Evolutionary conservation across 2,329 filamentous ascomycete genomes (phyloP), one percentile per base, ranked within the genome.

Genomic region (Cladosporium sp.): DNA sequence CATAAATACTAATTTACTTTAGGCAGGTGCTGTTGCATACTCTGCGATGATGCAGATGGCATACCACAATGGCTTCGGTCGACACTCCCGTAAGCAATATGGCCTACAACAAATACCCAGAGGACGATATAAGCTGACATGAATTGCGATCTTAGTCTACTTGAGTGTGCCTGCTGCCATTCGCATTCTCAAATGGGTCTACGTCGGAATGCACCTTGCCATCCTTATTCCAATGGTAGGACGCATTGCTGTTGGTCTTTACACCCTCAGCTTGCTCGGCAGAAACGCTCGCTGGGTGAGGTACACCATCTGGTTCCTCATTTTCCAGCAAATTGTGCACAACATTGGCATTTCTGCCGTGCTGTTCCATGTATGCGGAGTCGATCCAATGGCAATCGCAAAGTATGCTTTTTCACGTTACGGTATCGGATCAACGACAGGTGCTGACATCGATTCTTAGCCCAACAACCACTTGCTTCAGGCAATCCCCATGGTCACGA

Each of bases 31-130:
- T 19, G 25, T 49, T 14, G 30, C 15, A 17, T 56, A 56, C 15
- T 47, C 54, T 19, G 20, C 42, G 3, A 22, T 34, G 30, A 49
- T 56, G 36, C 54, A 56, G 25, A 42, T 56, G 17, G 28, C 54
- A 14, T 56, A 56, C 5, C 54, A 56, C 20, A 22, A 56, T 30
- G 54, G 54, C 34, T 38, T 56, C 22, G 54, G 54, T 39, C 54
- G 54, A 30, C 54, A 56, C 28, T 56, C 40, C 3, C 19, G 52
- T 55, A 37, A 37, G 52, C 17, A 22, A 39, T 1, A 1, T 5
- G 20, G 34, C 25, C 22, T 9, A 34, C n/a, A 5, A 47, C 25
- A 3, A 3, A 15, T 19, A 1, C 11, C 30, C 12, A n/a, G 19
- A 19, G 25, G 34, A 37, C 25, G 25, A 14, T 4, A 2, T 30